Evolutionary conservation across 164 flowering plant species (phyloP), one percentile per base, ranked within the genome.

Genomic region (Umbellularia californica): DNA sequence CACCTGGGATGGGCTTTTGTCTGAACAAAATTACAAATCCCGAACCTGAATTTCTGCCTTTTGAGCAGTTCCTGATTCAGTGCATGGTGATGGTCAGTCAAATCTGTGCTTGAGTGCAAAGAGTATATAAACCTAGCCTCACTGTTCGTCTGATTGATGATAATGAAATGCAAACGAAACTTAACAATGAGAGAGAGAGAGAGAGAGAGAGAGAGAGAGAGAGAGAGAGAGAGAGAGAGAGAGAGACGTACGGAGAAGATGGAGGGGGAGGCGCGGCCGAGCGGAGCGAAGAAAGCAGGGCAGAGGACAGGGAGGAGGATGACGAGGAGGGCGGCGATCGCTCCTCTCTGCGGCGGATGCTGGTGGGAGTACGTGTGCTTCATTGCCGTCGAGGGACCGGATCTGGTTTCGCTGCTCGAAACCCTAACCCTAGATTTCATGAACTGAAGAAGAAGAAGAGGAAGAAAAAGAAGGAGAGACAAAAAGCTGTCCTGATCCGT

Each of bases 61-160:
- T 88, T 77, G 95, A 93, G 77, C 82, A 85, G 77, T 91, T 93
- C 81, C 74, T 89, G 74, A 95, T 95, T 81, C 94, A 95, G 71
- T 95, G 98, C 75, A 92, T 95, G 98, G 88, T 90, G 50, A 80
- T 93, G 92, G 88, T 92, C 28, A 27, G 28, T 27, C 76, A 95
- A 92, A 78, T 79, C 86, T 76, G 63, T 90, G 65, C 75, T 93
- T 76, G 98, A 95, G 84, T 92, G 98, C 84, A 95, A 90, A 79
- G 98, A 93, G 75, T 95, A 95, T 81, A 92, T 25, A 25, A 88
- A 79, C 90, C 83, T 72, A 87, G 81, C 79, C 76, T 90, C 64
- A 90, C 87, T 74, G 99, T 98, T 65, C 93, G 91, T 50, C 94
- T 92, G 68, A 77, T 90, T 79, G 92, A 85, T 87, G 99, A 88